phyloP scores from a whole-genome alignment of 192 early-diverging fungal genomes.

The Piromyces finnis region DNA sequence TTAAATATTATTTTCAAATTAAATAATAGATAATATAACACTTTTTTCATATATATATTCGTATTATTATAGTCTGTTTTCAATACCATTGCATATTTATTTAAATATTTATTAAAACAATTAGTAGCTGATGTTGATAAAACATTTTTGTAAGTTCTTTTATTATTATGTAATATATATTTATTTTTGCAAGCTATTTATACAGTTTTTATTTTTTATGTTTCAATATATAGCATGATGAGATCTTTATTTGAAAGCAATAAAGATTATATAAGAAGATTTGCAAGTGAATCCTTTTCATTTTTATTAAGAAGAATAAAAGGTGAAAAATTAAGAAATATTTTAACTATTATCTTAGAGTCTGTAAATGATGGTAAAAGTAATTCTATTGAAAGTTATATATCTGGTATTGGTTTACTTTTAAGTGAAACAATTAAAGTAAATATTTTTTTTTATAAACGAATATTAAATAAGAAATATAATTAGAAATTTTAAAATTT shows the following conservation, averaged over 20 bases:
- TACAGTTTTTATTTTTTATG: too few relatives aligned
- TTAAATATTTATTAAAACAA: slow-evolving; percentile 67
- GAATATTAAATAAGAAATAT: background rate
- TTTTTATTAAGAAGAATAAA: slow-evolving; percentile 69
- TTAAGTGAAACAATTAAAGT: slow-evolving; percentile 70
- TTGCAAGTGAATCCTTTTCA: slow-evolving; percentile 81
- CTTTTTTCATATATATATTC: too few relatives aligned
- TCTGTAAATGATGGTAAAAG: slow-evolving; percentile 12
- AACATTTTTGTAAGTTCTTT: slow-evolving; percentile 41
- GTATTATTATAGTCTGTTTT: slow-evolving; percentile 51
- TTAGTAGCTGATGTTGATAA: slow-evolving; percentile 47
- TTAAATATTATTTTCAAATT: too few relatives aligned
- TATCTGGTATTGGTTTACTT: slow-evolving; percentile 60
- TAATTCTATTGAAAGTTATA: slow-evolving; percentile 17
- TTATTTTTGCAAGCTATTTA: too few relatives aligned
- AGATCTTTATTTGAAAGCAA: slow-evolving; percentile 50
- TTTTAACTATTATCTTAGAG: slow-evolving; percentile 44
- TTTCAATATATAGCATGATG: slow-evolving; percentile 43
- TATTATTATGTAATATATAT: too few relatives aligned
- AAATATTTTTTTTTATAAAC: too few relatives aligned
- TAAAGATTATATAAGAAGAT: slow-evolving; percentile 62
- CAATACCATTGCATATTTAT: slow-evolving; percentile 73
- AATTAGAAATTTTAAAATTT: too few relatives aligned
- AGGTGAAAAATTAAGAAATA: slow-evolving; percentile 28
- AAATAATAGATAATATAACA: too few relatives aligned